Conservation (phyloP, 495 filamentous ascomycete species). For the Xylaria bambusicola region DNA sequence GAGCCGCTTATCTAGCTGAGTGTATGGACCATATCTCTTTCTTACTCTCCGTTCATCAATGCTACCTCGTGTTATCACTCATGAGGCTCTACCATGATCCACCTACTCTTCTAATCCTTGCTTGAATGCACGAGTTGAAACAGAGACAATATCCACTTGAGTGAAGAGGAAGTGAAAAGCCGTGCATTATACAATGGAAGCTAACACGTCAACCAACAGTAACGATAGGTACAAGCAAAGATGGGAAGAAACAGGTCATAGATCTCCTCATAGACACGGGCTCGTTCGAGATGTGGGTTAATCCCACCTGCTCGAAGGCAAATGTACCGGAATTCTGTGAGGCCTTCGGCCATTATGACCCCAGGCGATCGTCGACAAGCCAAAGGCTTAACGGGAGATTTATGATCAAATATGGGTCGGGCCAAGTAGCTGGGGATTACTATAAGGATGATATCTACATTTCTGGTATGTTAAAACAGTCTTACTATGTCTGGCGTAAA, state of each 20-base stretch:
- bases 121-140: too few species aligned
- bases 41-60: neutral
- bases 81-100: neutral
- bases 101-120: neutral
- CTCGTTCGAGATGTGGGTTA: conserved; percentile 49
- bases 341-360: conserved; percentile 36
- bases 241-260: conserved; percentile 32
- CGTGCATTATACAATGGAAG: neutral
- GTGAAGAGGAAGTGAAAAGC: neutral
- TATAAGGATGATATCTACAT: conserved; percentile 41
- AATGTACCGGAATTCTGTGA: conserved; percentile 29
- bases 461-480: conserved; percentile 24
- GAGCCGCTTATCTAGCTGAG: conserved; percentile 34
- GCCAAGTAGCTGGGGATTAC: conserved; percentile 28
- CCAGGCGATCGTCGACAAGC: conserved; percentile 32
- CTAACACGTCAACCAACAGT: conserved; percentile 23
- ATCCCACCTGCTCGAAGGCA: conserved; percentile 38
- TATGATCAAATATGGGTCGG: conserved; percentile 39
- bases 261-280: conserved; percentile 49
- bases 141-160: too few species aligned
- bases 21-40: conserved; percentile 19
- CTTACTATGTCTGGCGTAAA: neutral
- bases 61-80: neutral
- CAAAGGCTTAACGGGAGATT: conserved; percentile 26
- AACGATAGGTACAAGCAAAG: conserved; percentile 25